Conservation (phyloP, 805 yeast species). For the Peterozyma toletana region DNA sequence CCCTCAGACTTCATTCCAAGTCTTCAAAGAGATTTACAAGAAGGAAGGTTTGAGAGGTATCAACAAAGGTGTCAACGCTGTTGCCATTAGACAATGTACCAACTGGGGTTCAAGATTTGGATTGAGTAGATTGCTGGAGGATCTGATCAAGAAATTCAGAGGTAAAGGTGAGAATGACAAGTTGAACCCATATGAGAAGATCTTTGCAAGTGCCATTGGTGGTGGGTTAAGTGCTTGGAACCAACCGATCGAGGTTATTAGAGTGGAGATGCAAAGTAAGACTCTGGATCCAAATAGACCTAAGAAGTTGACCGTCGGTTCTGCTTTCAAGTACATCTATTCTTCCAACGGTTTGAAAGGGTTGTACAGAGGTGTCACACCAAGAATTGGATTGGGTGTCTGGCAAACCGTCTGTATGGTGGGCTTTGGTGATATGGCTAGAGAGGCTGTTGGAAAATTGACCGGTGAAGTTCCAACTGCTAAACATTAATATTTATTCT, state of each 20-base stretch:
- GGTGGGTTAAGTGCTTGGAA: slow-evolving; percentile 99
- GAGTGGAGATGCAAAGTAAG: slow-evolving; percentile 97
- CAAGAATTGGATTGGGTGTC: slow-evolving; percentile 92
- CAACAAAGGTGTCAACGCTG: slow-evolving; percentile 45
- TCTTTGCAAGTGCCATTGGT: slow-evolving; percentile 81
- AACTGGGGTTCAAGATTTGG: slow-evolving; percentile 99
- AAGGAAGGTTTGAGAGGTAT: slow-evolving; percentile 92
- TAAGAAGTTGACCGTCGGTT: slow-evolving; percentile 71
- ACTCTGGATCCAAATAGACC: slow-evolving; percentile 95
- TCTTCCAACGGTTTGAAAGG: slow-evolving; percentile 80
- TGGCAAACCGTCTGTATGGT: slow-evolving; percentile 99
- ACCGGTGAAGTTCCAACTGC: slow-evolving; percentile 54
- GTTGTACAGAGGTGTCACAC: slow-evolving; percentile 92
- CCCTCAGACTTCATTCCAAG: slow-evolving; percentile 73
- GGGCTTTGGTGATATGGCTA: slow-evolving; percentile 92
- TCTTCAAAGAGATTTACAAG: slow-evolving; percentile 74
- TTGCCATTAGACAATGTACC: slow-evolving; percentile 76
- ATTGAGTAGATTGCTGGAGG: slow-evolving; percentile 86
- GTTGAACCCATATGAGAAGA: slow-evolving; percentile 72
- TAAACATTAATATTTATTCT: slow-evolving; percentile 7
- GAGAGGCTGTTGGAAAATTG: slow-evolving; percentile 54
- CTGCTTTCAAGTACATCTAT: slow-evolving; percentile 80
- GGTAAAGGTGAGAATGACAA: slow-evolving; percentile 55
- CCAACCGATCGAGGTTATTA: slow-evolving; percentile 96
- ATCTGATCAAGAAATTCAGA: slow-evolving; percentile 56